Base-by-base conservation (phyloP, 2,329 filamentous ascomycete species). In the Beauveria pseudobassiana region DNA sequence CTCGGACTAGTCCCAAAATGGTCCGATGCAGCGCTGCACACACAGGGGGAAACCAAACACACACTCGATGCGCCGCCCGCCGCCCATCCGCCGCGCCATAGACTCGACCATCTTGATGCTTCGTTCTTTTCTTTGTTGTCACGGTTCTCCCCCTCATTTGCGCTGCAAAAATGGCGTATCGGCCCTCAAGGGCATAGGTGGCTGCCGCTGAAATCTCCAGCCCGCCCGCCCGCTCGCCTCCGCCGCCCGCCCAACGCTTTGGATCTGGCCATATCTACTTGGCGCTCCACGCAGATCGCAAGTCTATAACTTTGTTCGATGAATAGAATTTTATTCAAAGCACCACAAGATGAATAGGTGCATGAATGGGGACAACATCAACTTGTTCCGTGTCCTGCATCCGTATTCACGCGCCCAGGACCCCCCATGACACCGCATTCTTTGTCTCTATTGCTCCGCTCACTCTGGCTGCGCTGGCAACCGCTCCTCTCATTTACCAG, bases 401-500 rank as follows among this genome's bases (percentile, higher is more conserved):
- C 9, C 9, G 30, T 34, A 5, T 34, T 34, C 30, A 34, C 9
- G 10, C 30, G 30, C 30, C 9, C 30, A 12, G 10, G 30, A 12
- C 12, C 24, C 26, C 24, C 34, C 46, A 51, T 59, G 14, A 34
- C 30, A 34, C 10, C 30, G 30, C 30, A 34, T 14, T 34, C 10
- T 14, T 14, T 20, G n/a, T n/a, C n/a, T n/a, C n/a, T n/a, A n/a
- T 34, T 34, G 40, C 42, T 57, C 43, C 43, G 54, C n/a, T n/a
- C n/a, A n/a, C n/a, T n/a, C 34, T 30, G 51, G 57, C 57, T 59
- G 57, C 24, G 57, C 48, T 59, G 48, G 57, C 57, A 59, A 34
- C 48, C 57, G 30, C 45, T 59, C 38, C n/a, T 53, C 45, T 60
- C 57, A 60, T 52, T 60, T 60, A 60, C 57, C 57, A 60, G 26